Evolutionary conservation across 148 eudicot species (phyloP).

Genomic region (Chenopodium album): DNA sequence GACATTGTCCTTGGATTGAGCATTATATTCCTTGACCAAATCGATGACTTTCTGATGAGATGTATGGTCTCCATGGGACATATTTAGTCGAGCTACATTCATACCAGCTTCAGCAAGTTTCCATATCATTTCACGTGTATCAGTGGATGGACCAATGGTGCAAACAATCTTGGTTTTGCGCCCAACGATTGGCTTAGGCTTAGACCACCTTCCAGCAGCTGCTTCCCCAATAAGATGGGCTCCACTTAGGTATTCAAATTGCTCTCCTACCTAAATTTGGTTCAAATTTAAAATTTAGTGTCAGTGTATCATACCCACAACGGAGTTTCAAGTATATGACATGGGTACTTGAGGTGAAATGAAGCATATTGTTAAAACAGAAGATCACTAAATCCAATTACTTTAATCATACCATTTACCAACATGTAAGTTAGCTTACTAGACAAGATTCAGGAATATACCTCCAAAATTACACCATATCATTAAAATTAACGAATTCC

Average conservation of each 20-base stretch:
- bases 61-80: conserved; percentile 99
- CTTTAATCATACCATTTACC: neutral
- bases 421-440: neutral
- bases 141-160: conserved; percentile 96
- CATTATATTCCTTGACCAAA: conserved; percentile 90
- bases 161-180: conserved; percentile 94
- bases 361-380: too few relatives aligned
- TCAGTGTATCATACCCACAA: too few relatives aligned
- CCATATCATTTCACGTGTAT: conserved; percentile 94
- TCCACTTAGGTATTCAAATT: conserved; percentile 43
- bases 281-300: too few relatives aligned
- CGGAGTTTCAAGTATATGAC: too few relatives aligned
- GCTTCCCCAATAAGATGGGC: conserved; percentile 50
- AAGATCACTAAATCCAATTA: neutral
- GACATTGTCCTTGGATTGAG: conserved; percentile 85
- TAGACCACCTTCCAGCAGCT: conserved; percentile 59
- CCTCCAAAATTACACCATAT: too few relatives aligned
- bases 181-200: conserved; percentile 76
- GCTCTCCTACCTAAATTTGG: conserved; percentile 43
- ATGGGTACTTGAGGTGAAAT: too few relatives aligned
- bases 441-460: too few relatives aligned
- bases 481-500: too few relatives aligned
- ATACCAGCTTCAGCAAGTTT: conserved; percentile 96
- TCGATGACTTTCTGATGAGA: conserved; percentile 96
- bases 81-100: conserved; percentile 93